A percentile compares a stretch with the other conserved stretches of the same genome.
These are phyloP conservation scores for Leishmania lainsoni DNA, from an alignment of 208 protist species.

Conservation along the genomic window DNA sequence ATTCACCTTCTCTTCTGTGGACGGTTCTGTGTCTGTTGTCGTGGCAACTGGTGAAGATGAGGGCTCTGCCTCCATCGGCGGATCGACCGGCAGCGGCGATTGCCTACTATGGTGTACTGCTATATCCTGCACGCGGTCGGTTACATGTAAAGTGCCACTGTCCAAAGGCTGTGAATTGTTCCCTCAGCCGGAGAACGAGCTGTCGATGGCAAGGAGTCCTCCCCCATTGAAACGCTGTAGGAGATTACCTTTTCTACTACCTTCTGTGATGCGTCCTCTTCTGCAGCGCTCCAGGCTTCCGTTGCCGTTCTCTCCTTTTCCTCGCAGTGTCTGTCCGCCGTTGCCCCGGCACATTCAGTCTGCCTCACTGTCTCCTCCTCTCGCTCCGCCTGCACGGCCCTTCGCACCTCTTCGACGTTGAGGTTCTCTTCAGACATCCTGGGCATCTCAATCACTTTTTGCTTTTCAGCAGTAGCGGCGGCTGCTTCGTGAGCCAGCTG, in stretches of 20 bases:
- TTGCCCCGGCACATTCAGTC: background rate
- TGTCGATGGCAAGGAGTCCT: no score
- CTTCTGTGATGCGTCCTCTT: background rate
- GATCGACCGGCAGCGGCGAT: background rate
- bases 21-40: background rate
- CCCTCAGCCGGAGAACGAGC: background rate
- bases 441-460: background rate
- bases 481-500: background rate
- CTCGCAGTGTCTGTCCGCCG: background rate
- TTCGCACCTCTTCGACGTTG: background rate
- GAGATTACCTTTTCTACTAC: background rate
- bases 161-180: no score
- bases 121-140: background rate
- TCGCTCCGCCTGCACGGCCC: background rate
- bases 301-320: background rate
- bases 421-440: background rate
- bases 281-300: background rate
- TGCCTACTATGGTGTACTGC: background rate
- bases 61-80: background rate
- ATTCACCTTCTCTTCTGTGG: background rate
- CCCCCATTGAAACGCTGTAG: background rate
- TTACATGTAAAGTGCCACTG: background rate
- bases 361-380: conserved; percentile 2
- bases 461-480: background rate
- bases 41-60: background rate